These are phyloP conservation scores for Ricinus communis DNA, from an alignment of 345 rosid genomes.

Conservation along the genomic window DNA sequence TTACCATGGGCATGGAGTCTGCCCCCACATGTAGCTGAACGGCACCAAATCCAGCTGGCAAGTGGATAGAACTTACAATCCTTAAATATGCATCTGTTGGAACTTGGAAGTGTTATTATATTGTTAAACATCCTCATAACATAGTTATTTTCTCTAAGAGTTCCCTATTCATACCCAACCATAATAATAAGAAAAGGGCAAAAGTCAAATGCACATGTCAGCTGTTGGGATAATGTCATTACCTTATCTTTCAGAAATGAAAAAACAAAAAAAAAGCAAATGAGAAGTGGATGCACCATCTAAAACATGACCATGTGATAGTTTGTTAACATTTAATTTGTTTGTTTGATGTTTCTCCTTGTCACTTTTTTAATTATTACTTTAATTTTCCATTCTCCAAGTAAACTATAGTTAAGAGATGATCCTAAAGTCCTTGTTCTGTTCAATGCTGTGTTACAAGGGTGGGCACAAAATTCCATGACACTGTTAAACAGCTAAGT, in stretches of 20 bases:
- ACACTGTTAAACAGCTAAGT: background rate
- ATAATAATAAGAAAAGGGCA: background rate
- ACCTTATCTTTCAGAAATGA: conserved; percentile 9
- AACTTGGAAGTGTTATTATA: background rate
- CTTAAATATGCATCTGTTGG: background rate
- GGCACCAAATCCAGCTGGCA: conserved; percentile 5
- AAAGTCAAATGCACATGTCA: conserved; percentile 17
- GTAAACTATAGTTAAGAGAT: background rate
- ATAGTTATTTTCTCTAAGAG: background rate
- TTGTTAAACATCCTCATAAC: background rate
- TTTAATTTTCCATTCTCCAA: background rate
- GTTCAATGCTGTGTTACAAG: background rate
- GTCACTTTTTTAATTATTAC: background rate
- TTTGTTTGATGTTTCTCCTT: conserved; percentile 9
- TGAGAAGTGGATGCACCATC: background rate
- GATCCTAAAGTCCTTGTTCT: background rate
- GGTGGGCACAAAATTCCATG: background rate
- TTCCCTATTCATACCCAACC: background rate
- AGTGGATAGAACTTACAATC: background rate
- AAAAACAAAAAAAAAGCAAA: background rate
- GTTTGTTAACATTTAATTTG: background rate
- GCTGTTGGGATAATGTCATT: conserved; percentile 2
- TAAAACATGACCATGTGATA: conserved; percentile 20
- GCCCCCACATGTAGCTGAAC: background rate
- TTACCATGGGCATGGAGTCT: background rate